Base-by-base conservation (phyloP, 2,329 filamentous ascomycete genomes). In the Colletotrichum godetiae region DNA sequence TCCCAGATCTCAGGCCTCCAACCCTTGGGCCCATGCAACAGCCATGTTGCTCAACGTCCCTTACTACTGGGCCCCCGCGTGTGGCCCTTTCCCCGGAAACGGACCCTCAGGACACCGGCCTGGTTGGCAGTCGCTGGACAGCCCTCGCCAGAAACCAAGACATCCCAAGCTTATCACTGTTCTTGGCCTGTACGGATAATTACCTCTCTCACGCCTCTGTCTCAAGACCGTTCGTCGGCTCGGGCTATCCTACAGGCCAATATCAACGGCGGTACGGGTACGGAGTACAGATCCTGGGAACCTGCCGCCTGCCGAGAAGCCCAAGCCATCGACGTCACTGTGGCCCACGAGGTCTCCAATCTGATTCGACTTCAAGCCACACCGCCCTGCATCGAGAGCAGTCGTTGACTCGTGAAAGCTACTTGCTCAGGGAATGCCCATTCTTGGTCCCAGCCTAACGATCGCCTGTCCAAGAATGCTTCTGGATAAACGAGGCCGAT, bases 251-350 rank as follows among this genome's bases (percentile, higher is more conserved):
- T n/a, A 35, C n/a, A 27, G 24, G 29, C 67, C 27, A 61, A 73
- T 59, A 33, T 53, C 15, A 24, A 37, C 49, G 31, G 42, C 59
- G 33, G 49, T 61, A 56, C 46, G 42, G 19, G 42, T 49, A 49
- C 37, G 56, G 33, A 37, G 42, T 49, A 49, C 37, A 46, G 33
- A 37, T 55, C 13, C 15, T 42, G 15, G 5, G 37, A 42, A 24
- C 46, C 46, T 70, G 56, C 55, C 67, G 59, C 42, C 60, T 70
- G 31, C 66, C 53, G 33, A 66, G 61, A 52, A 15, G 46, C 42
- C 46, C 67, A 73, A 73, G 70, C 67, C 70, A 42, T 53, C 70
- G 67, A 73, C 70, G 70, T 73, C 70, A 73, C 60, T 65, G 53
- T 61, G 67, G 67, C 12, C 55, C 66, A 29, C 3, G 24, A 29